Evolutionary conservation across 2,329 filamentous ascomycete species (phyloP).

Genomic region (Alternaria sp.): DNA sequence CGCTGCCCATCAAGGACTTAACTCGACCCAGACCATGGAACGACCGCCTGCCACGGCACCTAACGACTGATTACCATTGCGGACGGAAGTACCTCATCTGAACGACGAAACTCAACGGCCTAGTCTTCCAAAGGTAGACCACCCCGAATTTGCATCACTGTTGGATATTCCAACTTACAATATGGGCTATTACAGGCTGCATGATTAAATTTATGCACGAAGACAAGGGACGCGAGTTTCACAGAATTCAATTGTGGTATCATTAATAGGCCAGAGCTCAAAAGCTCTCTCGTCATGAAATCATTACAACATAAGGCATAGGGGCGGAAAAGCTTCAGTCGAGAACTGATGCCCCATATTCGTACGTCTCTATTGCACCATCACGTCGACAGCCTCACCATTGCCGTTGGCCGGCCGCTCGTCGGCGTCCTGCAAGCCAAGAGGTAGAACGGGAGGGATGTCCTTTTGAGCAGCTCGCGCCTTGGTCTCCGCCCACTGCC

Average conservation of each 20-base stretch:
- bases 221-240: neutral
- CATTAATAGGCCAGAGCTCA: neutral
- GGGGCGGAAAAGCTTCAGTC: neutral
- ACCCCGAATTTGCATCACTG: neutral
- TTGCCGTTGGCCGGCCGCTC: slow-evolving; percentile 31
- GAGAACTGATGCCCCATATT: neutral
- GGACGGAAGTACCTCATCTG: neutral
- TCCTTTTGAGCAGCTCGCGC: slow-evolving; percentile 55
- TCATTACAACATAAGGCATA: neutral
- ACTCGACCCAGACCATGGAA: neutral
- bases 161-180: neutral
- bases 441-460: slow-evolving; percentile 48
- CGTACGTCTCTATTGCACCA: slow-evolving; percentile 34
- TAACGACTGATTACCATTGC: neutral
- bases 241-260: neutral
- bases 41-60: neutral
- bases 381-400: slow-evolving; percentile 44
- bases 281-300: neutral
- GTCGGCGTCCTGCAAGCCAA: slow-evolving; percentile 51
- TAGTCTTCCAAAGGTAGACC: neutral
- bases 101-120: neutral
- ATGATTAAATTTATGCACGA: neutral
- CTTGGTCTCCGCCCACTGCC: slow-evolving; percentile 81
- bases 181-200: no score
- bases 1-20: neutral